These are phyloP conservation scores for Zizania latifolia DNA, from an alignment of 176 grass and related monocot species.

Conservation along the genomic window DNA sequence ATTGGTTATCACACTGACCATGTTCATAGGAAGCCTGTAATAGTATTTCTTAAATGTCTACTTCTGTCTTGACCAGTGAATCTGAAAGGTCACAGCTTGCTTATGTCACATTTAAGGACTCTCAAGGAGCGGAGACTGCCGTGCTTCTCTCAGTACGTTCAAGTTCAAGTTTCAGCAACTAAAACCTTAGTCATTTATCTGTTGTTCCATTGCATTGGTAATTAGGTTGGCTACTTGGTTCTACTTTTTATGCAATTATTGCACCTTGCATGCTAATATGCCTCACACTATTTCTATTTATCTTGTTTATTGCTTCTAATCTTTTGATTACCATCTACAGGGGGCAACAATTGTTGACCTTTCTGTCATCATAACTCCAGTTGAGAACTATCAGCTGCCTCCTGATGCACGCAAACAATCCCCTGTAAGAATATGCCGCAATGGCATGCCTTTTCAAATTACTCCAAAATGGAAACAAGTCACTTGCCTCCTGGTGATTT, in stretches of 20 bases:
- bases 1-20: not conserved
- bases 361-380: slow-evolving; percentile 76
- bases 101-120: slow-evolving; percentile 89
- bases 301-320: slow-evolving; percentile 11
- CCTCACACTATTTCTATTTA: not conserved
- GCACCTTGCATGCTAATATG: not conserved
- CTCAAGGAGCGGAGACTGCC: slow-evolving; percentile 91
- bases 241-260: not conserved
- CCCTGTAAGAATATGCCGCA: slow-evolving; percentile 34
- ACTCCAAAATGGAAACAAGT: not conserved
- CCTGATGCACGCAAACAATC: slow-evolving; percentile 44
- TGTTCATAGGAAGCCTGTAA: slow-evolving; percentile 13
- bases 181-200: not conserved
- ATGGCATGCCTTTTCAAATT: not conserved
- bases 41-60: slow-evolving; percentile 16
- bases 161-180: slow-evolving; percentile 34
- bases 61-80: slow-evolving; percentile 55
- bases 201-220: not conserved
- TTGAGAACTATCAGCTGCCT: slow-evolving; percentile 81
- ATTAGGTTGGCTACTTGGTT: not conserved
- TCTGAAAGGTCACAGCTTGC: slow-evolving; percentile 83
- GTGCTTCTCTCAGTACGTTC: slow-evolving; percentile 77
- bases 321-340: slow-evolving; percentile 34
- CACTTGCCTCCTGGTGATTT: not conserved
- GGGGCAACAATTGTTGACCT: slow-evolving; percentile 87